Evolutionary conservation across 1,284 basidiomycete species (phyloP).

Genomic region (Melampsora americana): DNA sequence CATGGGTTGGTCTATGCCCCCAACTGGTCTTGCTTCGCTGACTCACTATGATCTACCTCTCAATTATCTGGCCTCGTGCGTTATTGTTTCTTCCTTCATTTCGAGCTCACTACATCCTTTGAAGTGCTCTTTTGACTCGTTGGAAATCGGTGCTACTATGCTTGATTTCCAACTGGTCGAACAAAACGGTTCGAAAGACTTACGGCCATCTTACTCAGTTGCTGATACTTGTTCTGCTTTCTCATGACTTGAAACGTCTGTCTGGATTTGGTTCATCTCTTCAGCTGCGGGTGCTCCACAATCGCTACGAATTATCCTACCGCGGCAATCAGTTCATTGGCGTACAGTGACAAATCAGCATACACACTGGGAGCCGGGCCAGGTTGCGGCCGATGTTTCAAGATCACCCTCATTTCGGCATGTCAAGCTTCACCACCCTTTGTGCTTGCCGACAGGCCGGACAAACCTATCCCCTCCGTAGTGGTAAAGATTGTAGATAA

Average conservation of each 20-base stretch:
- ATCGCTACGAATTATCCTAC: constrained; percentile 25
- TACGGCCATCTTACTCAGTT: no score
- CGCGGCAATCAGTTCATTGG: constrained; percentile 32
- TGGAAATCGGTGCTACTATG: background rate
- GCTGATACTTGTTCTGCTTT: no score
- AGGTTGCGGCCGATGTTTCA: constrained; percentile 32
- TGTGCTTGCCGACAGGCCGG: constrained; percentile 10
- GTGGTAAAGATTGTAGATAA: constrained; percentile 40
- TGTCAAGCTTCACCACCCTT: constrained; percentile 16
- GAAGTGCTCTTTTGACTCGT: no score
- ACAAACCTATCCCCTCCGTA: constrained; percentile 18
- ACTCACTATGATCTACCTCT: constrained; percentile 40
- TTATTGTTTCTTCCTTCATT: background rate
- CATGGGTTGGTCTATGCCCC: constrained; percentile 18
- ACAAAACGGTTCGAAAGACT: no score
- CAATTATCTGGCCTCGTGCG: constrained; percentile 35
- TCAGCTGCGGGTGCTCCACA: constrained; percentile 35
- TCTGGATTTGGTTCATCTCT: background rate
- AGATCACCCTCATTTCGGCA: constrained; percentile 8
- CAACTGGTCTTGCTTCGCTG: constrained; percentile 9
- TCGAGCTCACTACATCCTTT: no score
- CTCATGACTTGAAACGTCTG: no score
- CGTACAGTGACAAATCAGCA: constrained; percentile 14
- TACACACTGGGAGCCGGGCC: constrained; percentile 18
- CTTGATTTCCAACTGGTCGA: background rate